Evolutionary conservation across 1,284 basidiomycete species (phyloP).

Genomic region (Irpex rosettiformis): DNA sequence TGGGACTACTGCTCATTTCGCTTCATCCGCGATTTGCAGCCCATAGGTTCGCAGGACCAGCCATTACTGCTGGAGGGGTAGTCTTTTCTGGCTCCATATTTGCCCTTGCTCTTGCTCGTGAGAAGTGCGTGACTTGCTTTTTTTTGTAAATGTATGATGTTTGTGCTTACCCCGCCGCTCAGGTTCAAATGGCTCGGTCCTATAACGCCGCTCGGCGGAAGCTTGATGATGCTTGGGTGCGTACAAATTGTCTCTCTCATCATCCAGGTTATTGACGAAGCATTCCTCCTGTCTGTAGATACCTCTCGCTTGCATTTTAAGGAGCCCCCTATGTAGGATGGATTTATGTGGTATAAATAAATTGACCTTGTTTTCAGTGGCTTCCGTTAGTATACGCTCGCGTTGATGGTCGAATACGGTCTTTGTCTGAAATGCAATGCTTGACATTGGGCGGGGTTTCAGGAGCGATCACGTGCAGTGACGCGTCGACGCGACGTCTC

Average conservation of each 20-base stretch:
- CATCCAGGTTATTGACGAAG: not conserved
- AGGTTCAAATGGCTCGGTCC: conserved; percentile 68
- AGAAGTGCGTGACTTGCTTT: conserved; percentile 38
- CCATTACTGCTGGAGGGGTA: conserved; percentile 58
- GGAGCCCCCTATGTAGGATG: not conserved
- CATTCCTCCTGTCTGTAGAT: conserved; percentile 33
- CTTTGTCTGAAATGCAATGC: not conserved
- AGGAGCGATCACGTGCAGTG: not conserved
- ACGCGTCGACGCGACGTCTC: conserved; percentile 19
- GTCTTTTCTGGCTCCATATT: conserved; percentile 76
- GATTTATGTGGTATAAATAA: too few relatives aligned
- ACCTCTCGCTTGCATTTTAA: conserved; percentile 50
- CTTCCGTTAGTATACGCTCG: too few relatives aligned
- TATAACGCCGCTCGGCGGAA: conserved; percentile 73
- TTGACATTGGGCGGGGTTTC: not conserved
- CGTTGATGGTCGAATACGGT: too few relatives aligned
- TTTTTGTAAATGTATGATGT: not conserved
- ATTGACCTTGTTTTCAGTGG: too few relatives aligned
- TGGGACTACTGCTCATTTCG: conserved; percentile 69
- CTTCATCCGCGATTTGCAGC: conserved; percentile 64
- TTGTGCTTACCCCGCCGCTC: conserved; percentile 6
- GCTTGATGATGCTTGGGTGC: conserved; percentile 77
- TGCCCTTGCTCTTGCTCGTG: conserved; percentile 54
- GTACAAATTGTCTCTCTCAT: conserved; percentile 22
- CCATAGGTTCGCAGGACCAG: conserved; percentile 68